Percentiles rank a stretch among this genome's conserved stretches.
Conservation (phyloP, 768 basidiomycete species). For the Sarcodon sp. region DNA sequence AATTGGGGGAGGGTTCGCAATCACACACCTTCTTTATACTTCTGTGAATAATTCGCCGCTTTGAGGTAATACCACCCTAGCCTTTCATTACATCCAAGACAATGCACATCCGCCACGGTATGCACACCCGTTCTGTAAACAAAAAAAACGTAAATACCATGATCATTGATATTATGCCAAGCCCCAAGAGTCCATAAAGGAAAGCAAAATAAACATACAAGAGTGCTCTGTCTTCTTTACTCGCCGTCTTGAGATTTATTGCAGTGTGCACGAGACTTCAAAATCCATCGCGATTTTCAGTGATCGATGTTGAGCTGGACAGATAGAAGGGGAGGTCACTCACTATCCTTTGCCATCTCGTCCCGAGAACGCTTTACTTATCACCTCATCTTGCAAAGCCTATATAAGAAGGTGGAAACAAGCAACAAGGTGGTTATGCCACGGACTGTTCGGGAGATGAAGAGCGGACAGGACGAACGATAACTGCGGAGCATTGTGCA, state of each 20-base stretch:
- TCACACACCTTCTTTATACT: conserved; percentile 69
- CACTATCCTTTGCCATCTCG: conserved; percentile 74
- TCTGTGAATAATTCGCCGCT: conserved; percentile 64
- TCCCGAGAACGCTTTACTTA: conserved; percentile 78
- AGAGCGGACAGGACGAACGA: conserved; percentile 30
- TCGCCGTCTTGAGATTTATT: conserved; percentile 61
- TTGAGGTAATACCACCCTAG: conserved; percentile 79
- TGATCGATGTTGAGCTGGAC: not conserved
- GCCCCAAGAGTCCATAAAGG: not conserved
- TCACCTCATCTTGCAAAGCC: conserved; percentile 75
- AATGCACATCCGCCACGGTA: conserved; percentile 71
- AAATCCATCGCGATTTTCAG: not conserved
- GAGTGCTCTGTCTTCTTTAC: conserved; percentile 60
- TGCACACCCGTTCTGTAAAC: conserved; percentile 60
- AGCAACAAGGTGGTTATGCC: conserved; percentile 1
- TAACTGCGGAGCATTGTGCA: conserved; percentile 52
- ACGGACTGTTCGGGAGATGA: not conserved
- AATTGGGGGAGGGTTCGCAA: not conserved
- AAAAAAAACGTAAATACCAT: conserved; percentile 1
- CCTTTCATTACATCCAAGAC: conserved; percentile 66
- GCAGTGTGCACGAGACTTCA: conserved; percentile 66
- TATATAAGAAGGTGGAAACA: conserved; percentile 12
- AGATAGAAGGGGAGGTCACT: conserved; percentile 17
- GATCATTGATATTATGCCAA: not conserved
- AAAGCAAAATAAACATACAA: conserved; percentile 28